These are phyloP conservation scores for Entonaema liquescens DNA, from an alignment of 495 filamentous ascomycete species.

Conservation along the genomic window DNA sequence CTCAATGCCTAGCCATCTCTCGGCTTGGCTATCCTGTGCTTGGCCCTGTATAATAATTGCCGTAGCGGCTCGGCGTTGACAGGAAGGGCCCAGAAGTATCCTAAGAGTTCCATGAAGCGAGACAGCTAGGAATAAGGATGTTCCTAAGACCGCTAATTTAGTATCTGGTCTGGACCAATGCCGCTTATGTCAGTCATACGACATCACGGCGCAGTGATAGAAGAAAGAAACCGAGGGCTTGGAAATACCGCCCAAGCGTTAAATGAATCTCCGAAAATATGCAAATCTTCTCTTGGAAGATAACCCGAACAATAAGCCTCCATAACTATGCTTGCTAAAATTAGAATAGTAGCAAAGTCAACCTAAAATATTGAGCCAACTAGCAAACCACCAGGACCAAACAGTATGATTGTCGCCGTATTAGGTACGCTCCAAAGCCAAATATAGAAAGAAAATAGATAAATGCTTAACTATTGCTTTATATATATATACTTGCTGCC, in stretches of 20 bases:
- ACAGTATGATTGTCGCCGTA: too few species aligned
- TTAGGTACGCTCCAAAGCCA: too few species aligned
- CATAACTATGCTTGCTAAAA: too few species aligned
- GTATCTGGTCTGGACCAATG: background rate
- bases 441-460: too few species aligned
- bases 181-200: background rate
- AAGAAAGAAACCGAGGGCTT: background rate
- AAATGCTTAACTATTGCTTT: too few species aligned
- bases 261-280: background rate
- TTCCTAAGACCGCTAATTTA: constrained; percentile 12
- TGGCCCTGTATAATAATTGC: background rate
- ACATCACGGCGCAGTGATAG: background rate
- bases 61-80: background rate
- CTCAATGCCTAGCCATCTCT: background rate
- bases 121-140: constrained; percentile 11
- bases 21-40: background rate
- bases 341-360: too few species aligned
- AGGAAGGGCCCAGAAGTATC: background rate
- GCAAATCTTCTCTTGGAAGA: background rate
- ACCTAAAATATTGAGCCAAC: too few species aligned
- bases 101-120: constrained; percentile 3
- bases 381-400: too few species aligned
- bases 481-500: background rate
- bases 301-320: background rate
- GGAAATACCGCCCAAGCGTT: background rate